These are phyloP conservation scores for Gomphus bonarii DNA, from an alignment of 1,284 basidiomycete species.

Conservation along the genomic window DNA sequence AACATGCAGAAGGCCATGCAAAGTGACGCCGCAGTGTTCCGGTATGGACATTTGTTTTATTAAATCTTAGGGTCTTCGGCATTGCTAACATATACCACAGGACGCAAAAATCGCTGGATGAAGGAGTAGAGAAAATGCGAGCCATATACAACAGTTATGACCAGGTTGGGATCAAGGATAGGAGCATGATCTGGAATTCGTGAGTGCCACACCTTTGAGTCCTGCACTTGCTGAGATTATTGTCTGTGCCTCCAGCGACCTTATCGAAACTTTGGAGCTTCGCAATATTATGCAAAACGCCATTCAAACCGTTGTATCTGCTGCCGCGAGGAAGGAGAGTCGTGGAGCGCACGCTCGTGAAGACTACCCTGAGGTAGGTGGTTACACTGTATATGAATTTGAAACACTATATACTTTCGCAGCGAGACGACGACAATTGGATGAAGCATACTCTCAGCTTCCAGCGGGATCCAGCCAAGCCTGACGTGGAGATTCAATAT, in stretches of 20 bases:
- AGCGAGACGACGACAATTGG: conserved; percentile 87
- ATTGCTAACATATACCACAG: conserved; percentile 32
- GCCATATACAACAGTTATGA: conserved; percentile 83
- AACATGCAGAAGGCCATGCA: conserved; percentile 99
- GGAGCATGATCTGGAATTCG: conserved; percentile 99
- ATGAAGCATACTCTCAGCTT: conserved; percentile 92
- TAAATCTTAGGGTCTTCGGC: neutral
- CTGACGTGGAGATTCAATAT: conserved; percentile 87
- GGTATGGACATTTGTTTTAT: conserved; percentile 30
- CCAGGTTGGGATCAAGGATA: conserved; percentile 92
- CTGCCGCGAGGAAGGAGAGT: conserved; percentile 93
- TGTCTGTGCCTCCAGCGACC: conserved; percentile 48
- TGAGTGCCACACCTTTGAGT: conserved; percentile 25
- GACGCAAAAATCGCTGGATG: conserved; percentile 84
- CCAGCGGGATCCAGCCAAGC: conserved; percentile 60
- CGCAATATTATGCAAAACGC: conserved; percentile 94
- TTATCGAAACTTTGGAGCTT: conserved; percentile 94
- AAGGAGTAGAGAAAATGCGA: conserved; percentile 84
- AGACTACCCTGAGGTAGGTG: conserved; percentile 78
- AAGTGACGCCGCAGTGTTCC: conserved; percentile 83
- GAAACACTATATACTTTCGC: conserved; percentile 3
- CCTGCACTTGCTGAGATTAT: conserved; percentile 5
- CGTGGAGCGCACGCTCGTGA: conserved; percentile 97
- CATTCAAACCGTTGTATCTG: conserved; percentile 91
- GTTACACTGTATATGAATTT: neutral